phyloP scores from a whole-genome alignment of 2,329 filamentous ascomycete species.

The Pyricularia sp. region DNA sequence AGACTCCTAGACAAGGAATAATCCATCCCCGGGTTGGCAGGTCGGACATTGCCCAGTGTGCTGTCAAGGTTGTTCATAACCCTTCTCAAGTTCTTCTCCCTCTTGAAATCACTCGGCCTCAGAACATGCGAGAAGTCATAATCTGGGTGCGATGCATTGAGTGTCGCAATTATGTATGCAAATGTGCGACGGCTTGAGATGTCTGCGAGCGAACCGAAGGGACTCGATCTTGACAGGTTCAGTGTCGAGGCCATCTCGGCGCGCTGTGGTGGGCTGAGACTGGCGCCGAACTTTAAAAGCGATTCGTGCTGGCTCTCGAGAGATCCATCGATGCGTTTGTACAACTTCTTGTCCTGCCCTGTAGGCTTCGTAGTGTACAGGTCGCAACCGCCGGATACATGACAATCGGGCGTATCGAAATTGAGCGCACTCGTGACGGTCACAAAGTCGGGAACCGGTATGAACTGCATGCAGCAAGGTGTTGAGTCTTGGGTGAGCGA shows the following conservation, averaged over 20 bases:
- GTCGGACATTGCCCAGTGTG: conserved; percentile 75
- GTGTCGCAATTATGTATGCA: conserved; percentile 87
- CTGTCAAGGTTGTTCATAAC: conserved; percentile 84
- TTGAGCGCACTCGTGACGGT: conserved; percentile 85
- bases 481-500: background rate
- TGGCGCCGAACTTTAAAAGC: conserved; percentile 72
- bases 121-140: conserved; percentile 95
- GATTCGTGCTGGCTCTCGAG: conserved; percentile 87
- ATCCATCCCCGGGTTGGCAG: conserved; percentile 34
- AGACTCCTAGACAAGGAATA: conserved; percentile 24
- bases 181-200: conserved; percentile 82
- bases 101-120: conserved; percentile 77
- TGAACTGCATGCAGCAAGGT: conserved; percentile 46
- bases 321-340: conserved; percentile 86
- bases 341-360: conserved; percentile 90
- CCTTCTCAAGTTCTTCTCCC: conserved; percentile 63
- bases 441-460: conserved; percentile 84
- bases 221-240: conserved; percentile 74
- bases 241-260: conserved; percentile 53
- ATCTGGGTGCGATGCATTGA: conserved; percentile 91
- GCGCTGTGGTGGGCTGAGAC: conserved; percentile 71
- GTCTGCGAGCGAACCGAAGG: conserved; percentile 83
- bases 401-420: conserved; percentile 86
- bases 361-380: conserved; percentile 96
- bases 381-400: conserved; percentile 87